Evolutionary conservation across 2,329 filamentous ascomycete genomes (phyloP).

Genomic region (Cytospora paraplurivora): DNA sequence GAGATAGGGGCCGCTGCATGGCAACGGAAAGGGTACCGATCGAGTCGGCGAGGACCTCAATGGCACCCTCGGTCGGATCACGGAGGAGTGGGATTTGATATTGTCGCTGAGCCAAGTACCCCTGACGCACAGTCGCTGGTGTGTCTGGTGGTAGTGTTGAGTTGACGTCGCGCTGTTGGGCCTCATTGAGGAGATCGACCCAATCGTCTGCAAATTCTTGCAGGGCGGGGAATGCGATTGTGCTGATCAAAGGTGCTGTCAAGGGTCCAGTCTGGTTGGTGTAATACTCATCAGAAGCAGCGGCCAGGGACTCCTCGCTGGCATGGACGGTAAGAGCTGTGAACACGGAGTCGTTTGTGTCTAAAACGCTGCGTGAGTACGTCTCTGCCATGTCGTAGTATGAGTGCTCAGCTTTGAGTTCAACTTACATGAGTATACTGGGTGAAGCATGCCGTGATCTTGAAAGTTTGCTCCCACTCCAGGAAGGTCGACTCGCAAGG

Average conservation of each 20-base stretch:
- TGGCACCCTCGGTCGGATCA: conserved; percentile 35
- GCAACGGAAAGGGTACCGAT: conserved; percentile 32
- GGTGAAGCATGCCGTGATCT: conserved; percentile 40
- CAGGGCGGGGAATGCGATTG: conserved; percentile 33
- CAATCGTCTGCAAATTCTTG: conserved; percentile 28
- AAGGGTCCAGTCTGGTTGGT: conserved; percentile 33
- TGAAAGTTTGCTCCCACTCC: conserved; percentile 39
- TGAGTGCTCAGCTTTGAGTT: not conserved
- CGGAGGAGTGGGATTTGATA: conserved; percentile 41
- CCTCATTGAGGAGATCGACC: conserved; percentile 26
- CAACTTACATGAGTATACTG: conserved; percentile 38
- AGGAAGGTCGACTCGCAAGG: conserved; percentile 37
- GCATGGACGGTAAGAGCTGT: conserved; percentile 28
- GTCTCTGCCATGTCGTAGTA: not conserved
- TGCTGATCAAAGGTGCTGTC: conserved; percentile 34
- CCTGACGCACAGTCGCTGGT: conserved; percentile 28
- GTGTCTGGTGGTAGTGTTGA: conserved; percentile 24
- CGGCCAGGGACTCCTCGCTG: conserved; percentile 24
- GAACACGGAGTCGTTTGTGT: conserved; percentile 30
- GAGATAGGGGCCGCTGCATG: conserved; percentile 32
- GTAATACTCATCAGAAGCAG: conserved; percentile 30
- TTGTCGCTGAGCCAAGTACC: conserved; percentile 33
- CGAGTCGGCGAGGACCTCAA: conserved; percentile 36
- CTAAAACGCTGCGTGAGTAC: conserved; percentile 21
- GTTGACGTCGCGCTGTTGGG: conserved; percentile 12